Evolutionary conservation across 2,329 filamentous ascomycete species (phyloP).

Genomic region (Trichoderma polysporum): DNA sequence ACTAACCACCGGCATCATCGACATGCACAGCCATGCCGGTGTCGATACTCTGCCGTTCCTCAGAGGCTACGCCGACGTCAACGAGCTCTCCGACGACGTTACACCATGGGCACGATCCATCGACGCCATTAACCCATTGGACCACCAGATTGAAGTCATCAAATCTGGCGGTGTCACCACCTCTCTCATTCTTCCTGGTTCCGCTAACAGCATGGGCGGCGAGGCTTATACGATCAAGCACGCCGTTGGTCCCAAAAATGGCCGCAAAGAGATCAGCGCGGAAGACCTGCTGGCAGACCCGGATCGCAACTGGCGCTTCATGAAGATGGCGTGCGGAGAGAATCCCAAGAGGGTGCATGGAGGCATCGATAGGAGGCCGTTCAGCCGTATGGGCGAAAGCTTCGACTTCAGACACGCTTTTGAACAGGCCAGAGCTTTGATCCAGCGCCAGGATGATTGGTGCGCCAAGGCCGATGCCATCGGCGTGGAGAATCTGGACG

Average conservation of each 20-base stretch:
- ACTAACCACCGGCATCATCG: slow-evolving; percentile 66
- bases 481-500: slow-evolving; percentile 51
- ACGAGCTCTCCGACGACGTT: slow-evolving; percentile 63
- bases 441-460: slow-evolving; percentile 67
- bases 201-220: slow-evolving; percentile 71
- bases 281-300: slow-evolving; percentile 65
- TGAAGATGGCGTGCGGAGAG: slow-evolving; percentile 76
- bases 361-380: slow-evolving; percentile 51
- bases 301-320: slow-evolving; percentile 64
- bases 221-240: slow-evolving; percentile 70
- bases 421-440: slow-evolving; percentile 58
- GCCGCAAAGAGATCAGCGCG: slow-evolving; percentile 62
- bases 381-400: slow-evolving; percentile 65
- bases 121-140: slow-evolving; percentile 62
- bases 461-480: slow-evolving; percentile 54
- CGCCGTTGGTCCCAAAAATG: slow-evolving; percentile 58
- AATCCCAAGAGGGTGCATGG: slow-evolving; percentile 66
- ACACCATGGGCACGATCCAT: slow-evolving; percentile 68
- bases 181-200: slow-evolving; percentile 64
- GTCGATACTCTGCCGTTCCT: slow-evolving; percentile 58
- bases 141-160: slow-evolving; percentile 66
- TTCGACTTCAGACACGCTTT: slow-evolving; percentile 69
- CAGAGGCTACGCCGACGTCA: slow-evolving; percentile 56
- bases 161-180: slow-evolving; percentile 73
- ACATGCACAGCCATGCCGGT: slow-evolving; percentile 70